Percentiles rank a stretch among this genome's conserved stretches.
Conservation (phyloP, 495 filamentous ascomycete genomes). For the Rusavskia elegans region DNA sequence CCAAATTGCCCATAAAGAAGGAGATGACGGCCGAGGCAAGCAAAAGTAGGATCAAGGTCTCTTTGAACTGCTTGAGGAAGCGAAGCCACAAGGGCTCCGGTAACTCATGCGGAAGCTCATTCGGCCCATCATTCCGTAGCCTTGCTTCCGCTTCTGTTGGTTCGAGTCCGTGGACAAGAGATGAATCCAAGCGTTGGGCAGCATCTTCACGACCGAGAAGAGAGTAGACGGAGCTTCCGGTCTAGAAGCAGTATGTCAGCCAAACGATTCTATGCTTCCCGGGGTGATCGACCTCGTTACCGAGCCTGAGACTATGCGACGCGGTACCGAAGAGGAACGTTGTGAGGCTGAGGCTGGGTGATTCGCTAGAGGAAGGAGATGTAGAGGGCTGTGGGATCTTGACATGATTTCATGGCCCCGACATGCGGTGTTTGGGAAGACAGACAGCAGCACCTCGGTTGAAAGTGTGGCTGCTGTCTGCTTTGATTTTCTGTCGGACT, state of each 20-base stretch:
- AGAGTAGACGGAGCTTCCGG: conserved; percentile 43
- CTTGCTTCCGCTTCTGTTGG: conserved; percentile 66
- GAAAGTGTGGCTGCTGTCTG: not conserved
- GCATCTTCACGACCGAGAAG: conserved; percentile 59
- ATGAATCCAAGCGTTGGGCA: conserved; percentile 65
- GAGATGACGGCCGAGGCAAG: conserved; percentile 81
- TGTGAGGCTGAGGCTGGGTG: conserved; percentile 19
- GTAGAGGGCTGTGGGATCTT: conserved; percentile 37
- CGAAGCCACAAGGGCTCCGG: conserved; percentile 89
- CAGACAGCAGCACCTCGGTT: not conserved
- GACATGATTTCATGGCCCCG: conserved; percentile 39
- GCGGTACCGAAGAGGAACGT: conserved; percentile 20
- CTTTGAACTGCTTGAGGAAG: conserved; percentile 92
- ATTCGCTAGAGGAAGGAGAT: conserved; percentile 39
- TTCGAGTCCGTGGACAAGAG: conserved; percentile 61
- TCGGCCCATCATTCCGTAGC: conserved; percentile 66
- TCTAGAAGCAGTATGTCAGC: conserved; percentile 18
- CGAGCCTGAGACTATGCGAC: conserved; percentile 15
- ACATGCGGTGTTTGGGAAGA: not conserved
- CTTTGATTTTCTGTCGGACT: not conserved
- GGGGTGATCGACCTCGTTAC: conserved; percentile 3
- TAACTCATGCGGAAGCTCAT: conserved; percentile 86
- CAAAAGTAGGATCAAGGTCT: conserved; percentile 77
- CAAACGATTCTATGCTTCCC: not conserved
- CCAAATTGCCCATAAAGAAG: conserved; percentile 83